Percentiles rank a stretch among this genome's conserved stretches.
These are phyloP conservation scores for Nectriaceae sp. DNA, from an alignment of 2,329 filamentous ascomycete species.

Conservation along the genomic window DNA sequence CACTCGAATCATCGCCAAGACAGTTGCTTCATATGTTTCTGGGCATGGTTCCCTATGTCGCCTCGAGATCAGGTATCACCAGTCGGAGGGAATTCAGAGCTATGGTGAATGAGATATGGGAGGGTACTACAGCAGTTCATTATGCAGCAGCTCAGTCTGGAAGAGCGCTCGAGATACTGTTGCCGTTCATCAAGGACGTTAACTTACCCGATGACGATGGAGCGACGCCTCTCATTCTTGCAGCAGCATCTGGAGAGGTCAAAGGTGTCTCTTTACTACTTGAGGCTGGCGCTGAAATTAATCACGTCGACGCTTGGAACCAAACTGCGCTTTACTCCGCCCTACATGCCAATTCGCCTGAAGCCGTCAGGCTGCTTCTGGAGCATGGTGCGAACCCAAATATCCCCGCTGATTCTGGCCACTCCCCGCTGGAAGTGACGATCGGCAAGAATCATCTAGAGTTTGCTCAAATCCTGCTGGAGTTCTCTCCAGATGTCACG, in stretches of 20 bases:
- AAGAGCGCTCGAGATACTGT: slow-evolving; percentile 12
- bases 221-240: slow-evolving; percentile 16
- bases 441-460: slow-evolving; percentile 13
- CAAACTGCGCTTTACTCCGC: slow-evolving; percentile 18
- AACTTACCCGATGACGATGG: slow-evolving; percentile 15
- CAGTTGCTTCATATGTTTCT: slow-evolving; percentile 2
- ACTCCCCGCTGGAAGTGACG: slow-evolving; percentile 14
- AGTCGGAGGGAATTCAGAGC: slow-evolving; percentile 6
- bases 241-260: slow-evolving; percentile 11
- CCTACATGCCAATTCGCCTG: slow-evolving; percentile 9
- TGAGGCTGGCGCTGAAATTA: slow-evolving; percentile 15
- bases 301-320: slow-evolving; percentile 14
- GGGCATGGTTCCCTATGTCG: slow-evolving; percentile 5
- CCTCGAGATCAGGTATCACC: neutral
- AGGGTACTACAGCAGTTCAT: slow-evolving; percentile 19
- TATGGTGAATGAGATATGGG: slow-evolving; percentile 18
- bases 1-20: slow-evolving; percentile 3
- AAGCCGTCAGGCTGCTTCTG: slow-evolving; percentile 14
- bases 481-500: slow-evolving; percentile 10
- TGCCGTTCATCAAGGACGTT: slow-evolving; percentile 17
- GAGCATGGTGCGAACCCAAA: slow-evolving; percentile 16
- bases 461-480: slow-evolving; percentile 13
- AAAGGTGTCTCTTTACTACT: slow-evolving; percentile 13
- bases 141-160: slow-evolving; percentile 17
- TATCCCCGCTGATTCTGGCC: slow-evolving; percentile 8